These are phyloP conservation scores for Escovopsis sp. DNA, from an alignment of 2,329 filamentous ascomycete genomes.

Conservation along the genomic window DNA sequence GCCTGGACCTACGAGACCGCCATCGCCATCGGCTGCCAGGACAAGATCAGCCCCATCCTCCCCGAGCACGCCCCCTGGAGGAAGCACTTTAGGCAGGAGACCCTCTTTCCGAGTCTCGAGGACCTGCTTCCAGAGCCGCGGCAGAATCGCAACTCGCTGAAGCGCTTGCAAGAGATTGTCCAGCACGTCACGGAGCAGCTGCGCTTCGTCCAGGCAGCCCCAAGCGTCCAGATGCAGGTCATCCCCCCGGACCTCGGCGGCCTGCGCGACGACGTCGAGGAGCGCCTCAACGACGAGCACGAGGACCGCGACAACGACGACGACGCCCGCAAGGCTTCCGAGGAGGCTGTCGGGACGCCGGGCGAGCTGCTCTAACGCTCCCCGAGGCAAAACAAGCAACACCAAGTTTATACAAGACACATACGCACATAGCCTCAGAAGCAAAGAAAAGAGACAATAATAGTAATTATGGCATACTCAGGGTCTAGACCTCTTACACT, in stretches of 20 bases:
- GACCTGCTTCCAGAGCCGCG: conserved; percentile 50
- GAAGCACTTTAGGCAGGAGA: conserved; percentile 76
- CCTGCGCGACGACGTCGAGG: conserved; percentile 54
- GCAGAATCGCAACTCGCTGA: conserved; percentile 65
- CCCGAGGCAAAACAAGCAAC: too few species aligned
- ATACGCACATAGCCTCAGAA: too few species aligned
- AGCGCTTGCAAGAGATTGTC: conserved; percentile 61
- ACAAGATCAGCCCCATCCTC: conserved; percentile 55
- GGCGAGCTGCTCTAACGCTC: conserved; percentile 32
- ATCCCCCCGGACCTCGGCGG: conserved; percentile 64
- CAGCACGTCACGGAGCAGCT: conserved; percentile 72
- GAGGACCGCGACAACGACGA: conserved; percentile 41
- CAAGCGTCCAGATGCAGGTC: conserved; percentile 70
- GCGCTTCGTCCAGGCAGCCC: conserved; percentile 68
- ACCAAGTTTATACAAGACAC: too few species aligned
- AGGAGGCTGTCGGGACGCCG: conserved; percentile 40
- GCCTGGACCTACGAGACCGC: conserved; percentile 96
- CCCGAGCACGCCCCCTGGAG: conserved; percentile 73
- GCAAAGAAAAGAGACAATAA: too few species aligned
- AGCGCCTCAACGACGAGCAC: conserved; percentile 46
- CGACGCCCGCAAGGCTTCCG: conserved; percentile 32
- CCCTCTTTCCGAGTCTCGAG: conserved; percentile 75
- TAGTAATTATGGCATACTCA: too few species aligned
- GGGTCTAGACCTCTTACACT: too few species aligned
- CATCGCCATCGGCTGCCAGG: conserved; percentile 63